Conservation (phyloP, 2,329 filamentous ascomycete genomes). For the Alternaria sp. region DNA sequence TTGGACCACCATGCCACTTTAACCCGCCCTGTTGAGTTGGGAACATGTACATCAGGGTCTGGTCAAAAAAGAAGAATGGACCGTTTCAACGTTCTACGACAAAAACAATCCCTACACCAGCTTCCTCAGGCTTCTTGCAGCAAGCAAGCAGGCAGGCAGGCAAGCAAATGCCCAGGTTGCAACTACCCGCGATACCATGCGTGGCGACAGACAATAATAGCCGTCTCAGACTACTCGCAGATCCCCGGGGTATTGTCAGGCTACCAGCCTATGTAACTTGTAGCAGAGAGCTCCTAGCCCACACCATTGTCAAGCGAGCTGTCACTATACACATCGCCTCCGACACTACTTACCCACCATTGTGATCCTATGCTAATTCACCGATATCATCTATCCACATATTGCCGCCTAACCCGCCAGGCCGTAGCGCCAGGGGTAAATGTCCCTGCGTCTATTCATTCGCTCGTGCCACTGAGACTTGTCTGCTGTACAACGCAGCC, state of each 20-base stretch:
- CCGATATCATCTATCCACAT: slow-evolving; percentile 10
- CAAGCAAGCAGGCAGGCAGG: not conserved
- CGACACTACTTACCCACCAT: not conserved
- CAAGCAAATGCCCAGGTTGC: not conserved
- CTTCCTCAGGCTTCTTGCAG: not conserved
- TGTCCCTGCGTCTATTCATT: slow-evolving; percentile 15
- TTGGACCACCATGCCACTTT: not conserved
- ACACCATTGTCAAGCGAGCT: slow-evolving; percentile 5
- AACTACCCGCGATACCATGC: not conserved
- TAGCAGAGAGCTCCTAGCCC: not conserved
- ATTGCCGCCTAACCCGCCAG: slow-evolving; percentile 6
- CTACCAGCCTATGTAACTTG: not conserved
- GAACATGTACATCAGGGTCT: not conserved
- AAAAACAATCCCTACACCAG: not conserved
- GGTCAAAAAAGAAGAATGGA: not conserved
- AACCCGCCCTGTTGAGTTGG: not conserved
- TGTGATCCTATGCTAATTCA: not conserved
- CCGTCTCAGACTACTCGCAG: slow-evolving; percentile 4
- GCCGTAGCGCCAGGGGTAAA: slow-evolving; percentile 13
- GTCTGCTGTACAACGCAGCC: slow-evolving; percentile 7
- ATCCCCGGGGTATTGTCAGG: not conserved
- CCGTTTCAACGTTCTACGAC: slow-evolving; percentile 2
- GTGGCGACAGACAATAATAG: slow-evolving; percentile 8
- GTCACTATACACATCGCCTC: not conserved
- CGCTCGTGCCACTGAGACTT: slow-evolving; percentile 11